These are phyloP conservation scores for Leishmania tarentolae DNA, from an alignment of 208 protist genomes.

Conservation along the genomic window DNA sequence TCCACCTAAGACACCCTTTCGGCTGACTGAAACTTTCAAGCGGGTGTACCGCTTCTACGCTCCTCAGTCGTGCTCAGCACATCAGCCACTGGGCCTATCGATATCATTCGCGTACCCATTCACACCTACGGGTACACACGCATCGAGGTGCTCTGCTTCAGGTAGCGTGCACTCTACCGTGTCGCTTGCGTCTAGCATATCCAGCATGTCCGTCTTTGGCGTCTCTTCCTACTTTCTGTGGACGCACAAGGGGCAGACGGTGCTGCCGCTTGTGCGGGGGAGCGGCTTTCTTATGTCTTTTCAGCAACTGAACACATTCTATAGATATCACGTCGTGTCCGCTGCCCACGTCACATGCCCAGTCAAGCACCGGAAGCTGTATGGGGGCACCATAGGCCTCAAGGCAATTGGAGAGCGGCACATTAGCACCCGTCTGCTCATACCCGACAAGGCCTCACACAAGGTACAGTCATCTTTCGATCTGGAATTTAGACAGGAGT, in stretches of 20 bases:
- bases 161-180: background rate
- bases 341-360: slow-evolving; percentile 86
- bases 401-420: slow-evolving; percentile 88
- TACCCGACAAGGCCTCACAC: slow-evolving; percentile 35
- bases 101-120: background rate
- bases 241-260: slow-evolving; percentile 86
- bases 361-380: slow-evolving; percentile 61
- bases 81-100: too few relatives aligned
- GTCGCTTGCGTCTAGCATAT: background rate
- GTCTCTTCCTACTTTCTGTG: slow-evolving; percentile 90
- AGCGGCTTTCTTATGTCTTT: slow-evolving; percentile 84
- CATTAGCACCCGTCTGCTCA: slow-evolving; percentile 69
- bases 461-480: slow-evolving; percentile 45
- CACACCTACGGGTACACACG: background rate
- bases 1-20: background rate
- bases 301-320: slow-evolving; percentile 70
- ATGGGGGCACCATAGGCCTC: slow-evolving; percentile 69
- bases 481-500: slow-evolving; percentile 64
- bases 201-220: slow-evolving; percentile 69
- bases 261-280: slow-evolving; percentile 81
- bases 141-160: background rate
- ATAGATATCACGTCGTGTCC: slow-evolving; percentile 81
- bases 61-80: background rate
- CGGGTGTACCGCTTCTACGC: background rate
- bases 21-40: background rate